Evolutionary conservation across 495 filamentous ascomycete genomes (phyloP), one percentile per base, ranked within the genome.

Genomic region (Mytilinidion resinicola): DNA sequence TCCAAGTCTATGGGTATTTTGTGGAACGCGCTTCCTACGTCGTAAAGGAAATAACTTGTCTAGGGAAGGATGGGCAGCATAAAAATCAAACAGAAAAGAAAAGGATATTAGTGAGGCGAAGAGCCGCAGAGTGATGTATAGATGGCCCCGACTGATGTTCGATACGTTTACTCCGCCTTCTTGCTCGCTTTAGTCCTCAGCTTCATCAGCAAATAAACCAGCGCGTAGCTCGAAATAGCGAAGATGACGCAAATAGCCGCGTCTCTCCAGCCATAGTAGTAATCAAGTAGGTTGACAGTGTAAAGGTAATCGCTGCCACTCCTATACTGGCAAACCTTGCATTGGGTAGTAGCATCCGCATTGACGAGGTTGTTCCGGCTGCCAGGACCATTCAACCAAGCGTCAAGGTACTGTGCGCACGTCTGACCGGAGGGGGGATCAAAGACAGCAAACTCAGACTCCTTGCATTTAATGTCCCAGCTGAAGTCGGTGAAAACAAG

Each of bases 241-340:
- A 59, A 59, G 12, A 59, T 25, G 12, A 53, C 48, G 9, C 25
- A 38, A 46, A 59, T 59, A 48, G 57, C 57, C 15, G 51, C 51
- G 53, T 59, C 51, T 47, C 57, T 59, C 57, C 57, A 59, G 15
- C 57, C 57, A 15, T 46, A 44, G 21, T 54, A 44, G 17, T 59
- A 46, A 1, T 59, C 39, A 7, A 1, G 6, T 3, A 59, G 42
- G 15, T 59, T 59, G 11, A 59, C 8, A 20, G 37, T 47, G 25
- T 51, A 41, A 3, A 57, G 35, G 41, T 74, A 3, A 70, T 70
- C 47, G 5, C 21, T 36, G 5, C 55, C 55, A 0, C 10, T 21
- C 6, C 1, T 41, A 63, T 80, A 87, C 57, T 80, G 78, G 60
- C 86, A 90, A 53, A 80, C 85, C n/a, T 74, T 66, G 62, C 86